These are phyloP conservation scores for Galerina marginata DNA, from an alignment of 768 basidiomycete genomes.

Conservation along the genomic window DNA sequence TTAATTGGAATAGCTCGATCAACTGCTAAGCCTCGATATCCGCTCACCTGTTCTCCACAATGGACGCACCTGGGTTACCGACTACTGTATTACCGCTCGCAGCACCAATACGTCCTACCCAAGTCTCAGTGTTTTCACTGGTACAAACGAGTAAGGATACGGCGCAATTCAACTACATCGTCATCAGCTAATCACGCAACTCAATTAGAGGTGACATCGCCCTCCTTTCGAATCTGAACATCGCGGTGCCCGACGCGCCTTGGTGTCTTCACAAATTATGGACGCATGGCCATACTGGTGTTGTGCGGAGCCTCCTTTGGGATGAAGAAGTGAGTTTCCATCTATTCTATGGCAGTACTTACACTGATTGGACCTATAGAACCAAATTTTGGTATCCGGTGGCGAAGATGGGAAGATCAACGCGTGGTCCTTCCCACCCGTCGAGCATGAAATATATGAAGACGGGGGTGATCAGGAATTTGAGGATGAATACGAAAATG, in stretches of 20 bases:
- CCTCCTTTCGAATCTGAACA: conserved; percentile 51
- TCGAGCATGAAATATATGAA: conserved; percentile 9
- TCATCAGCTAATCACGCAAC: neutral
- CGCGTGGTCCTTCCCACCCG: conserved; percentile 27
- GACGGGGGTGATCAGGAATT: conserved; percentile 6
- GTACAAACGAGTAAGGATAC: conserved; percentile 71
- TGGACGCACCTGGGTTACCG: conserved; percentile 73
- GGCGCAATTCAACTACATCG: neutral
- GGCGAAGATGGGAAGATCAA: conserved; percentile 38
- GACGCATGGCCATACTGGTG: conserved; percentile 58
- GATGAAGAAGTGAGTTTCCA: conserved; percentile 51
- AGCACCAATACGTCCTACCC: conserved; percentile 33
- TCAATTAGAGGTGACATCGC: conserved; percentile 60
- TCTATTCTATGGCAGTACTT: neutral
- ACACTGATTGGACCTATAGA: conserved; percentile 17
- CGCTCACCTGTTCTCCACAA: conserved; percentile 65
- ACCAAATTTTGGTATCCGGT: conserved; percentile 32
- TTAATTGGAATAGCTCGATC: conserved; percentile 56
- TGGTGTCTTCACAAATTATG: conserved; percentile 61
- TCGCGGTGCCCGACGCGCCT: conserved; percentile 39
- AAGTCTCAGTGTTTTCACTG: conserved; percentile 63
- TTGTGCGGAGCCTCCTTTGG: conserved; percentile 61
- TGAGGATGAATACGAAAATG: conserved; percentile 15
- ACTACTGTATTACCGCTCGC: conserved; percentile 71
- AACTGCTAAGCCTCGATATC: conserved; percentile 61